Base-by-base conservation (phyloP, 805 yeast species). In the Sungouiella thailandica region DNA sequence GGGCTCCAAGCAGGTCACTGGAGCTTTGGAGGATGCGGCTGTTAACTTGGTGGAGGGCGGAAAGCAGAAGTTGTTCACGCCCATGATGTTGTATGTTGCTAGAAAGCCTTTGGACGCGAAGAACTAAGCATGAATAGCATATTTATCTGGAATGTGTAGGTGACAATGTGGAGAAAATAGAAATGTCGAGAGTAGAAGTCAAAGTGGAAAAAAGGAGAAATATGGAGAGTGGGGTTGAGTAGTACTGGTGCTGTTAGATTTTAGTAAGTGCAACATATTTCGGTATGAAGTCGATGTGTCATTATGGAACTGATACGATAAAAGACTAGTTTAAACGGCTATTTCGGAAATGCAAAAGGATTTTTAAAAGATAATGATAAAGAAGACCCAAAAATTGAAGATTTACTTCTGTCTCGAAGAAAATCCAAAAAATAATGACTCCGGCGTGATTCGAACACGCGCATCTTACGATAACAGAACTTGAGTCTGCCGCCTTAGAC, bases 21-120 rank as follows among this genome's bases (percentile, higher is more conserved):
- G 65, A 42, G 97, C 97, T 19, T 75, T 93, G 47, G 98, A 93
- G 69, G 93, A 89, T 58, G 98, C 98, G 41, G 97, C 97, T 36
- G 80, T 90, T 40, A 89, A 88, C 61, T 76, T 93, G 54, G 96
- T 89, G 37, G 84, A 79, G 37, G 98, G 98, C 63, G 98, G 96
- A 60, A 74, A 73, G 63, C 73, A 82, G 61, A 80, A 83, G 52
- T 72, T 93, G 47, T 93, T 93, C 70, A 90, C 97, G 25, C 98
- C 98, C 53, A 93, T 93, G 98, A 84, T 87, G 93, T 73, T 93
- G 58, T 90, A 80, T 58, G 77, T 93, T 46, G 88, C 76, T 50
- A 82, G 76, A 68, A 90, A 90, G 69, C 97, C 97, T 45, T 43
- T 46, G 39, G 46, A 50, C 20, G 41, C 43, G 12, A 36, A 44